Evolutionary conservation across 805 yeast species (phyloP), one percentile per base, ranked within the genome.

Genomic region (Yarrowia sp.): DNA sequence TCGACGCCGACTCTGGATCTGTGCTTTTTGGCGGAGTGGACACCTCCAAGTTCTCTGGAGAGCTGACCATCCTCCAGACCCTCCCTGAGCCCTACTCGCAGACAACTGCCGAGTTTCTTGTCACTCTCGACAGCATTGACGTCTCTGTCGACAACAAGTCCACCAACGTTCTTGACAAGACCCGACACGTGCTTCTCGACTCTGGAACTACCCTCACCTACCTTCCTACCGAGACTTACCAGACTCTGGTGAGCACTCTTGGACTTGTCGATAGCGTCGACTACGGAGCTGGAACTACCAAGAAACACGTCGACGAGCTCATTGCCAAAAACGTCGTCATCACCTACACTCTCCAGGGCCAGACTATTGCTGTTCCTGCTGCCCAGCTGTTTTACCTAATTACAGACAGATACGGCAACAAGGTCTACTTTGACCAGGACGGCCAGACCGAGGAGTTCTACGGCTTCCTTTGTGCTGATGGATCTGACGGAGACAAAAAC

Each of bases 21-120:
- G 72, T 86, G 14, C 71, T 85, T 33, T 86, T 86, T 71, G 90
- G 92, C 47, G 92, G 84, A 41, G 78, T 86, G 16, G 90, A 86
- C 69, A 81, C 80, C 62, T 74, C 80, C 49, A 84, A 84, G 71
- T 85, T 81, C 69, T 58, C 71, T 0, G 90, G 89, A 16, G 66
- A 70, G 9, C 70, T 81, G 35, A 67, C 66, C 29, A 65, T 70
- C 1, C 63, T 76, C 42, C 69, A 68, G n/a, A 63, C 62, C 14
- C 60, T 51, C 22, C n/a, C 73, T 35, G 62, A 56, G n/a, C n/a
- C n/a, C n/a, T n/a, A n/a, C n/a, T n/a, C 13, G 16, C 10, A 29
- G 14, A 35, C 9, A 13, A 27, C 53, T 18, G 7, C 8, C 1
- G 59, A 51, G 44, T 51, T 51, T n/a, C 18, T 6, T 4, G 46